Evolutionary conservation across 2,329 filamentous ascomycete species (phyloP), one percentile per base, ranked within the genome.

Genomic region (Neoscytalidium dimidiatum): DNA sequence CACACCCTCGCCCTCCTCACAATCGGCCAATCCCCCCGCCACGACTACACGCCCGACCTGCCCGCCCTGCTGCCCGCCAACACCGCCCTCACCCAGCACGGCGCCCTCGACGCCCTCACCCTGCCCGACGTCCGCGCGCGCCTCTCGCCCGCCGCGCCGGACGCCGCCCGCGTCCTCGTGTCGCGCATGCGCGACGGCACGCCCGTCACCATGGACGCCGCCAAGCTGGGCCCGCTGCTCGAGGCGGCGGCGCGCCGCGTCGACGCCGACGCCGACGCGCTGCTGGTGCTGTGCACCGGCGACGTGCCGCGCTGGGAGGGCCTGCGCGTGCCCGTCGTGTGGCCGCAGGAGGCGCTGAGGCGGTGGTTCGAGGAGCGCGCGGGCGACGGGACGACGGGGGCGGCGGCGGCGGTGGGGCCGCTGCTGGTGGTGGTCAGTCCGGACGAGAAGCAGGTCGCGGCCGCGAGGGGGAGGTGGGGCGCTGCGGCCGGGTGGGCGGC

Each of bases 11-110:
- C 53, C 23, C 35, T 58, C 35, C 5, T 58, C 21, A 58, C 53
- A 5, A 58, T 58, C 53, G 53, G 53, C 53, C 53, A 58, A 31
- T 58, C 53, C 53, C 53, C 53, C 35, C 53, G 53, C 53, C 53
- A 58, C 53, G 53, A 58, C 53, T 58, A 58, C 53, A 29, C 53
- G 4, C 19, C 53, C 17, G 53, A 58, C 53, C 53, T 58, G 6
- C 53, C 53, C 23, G 4, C 23, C 17, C 53, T 58, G 19, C 53
- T 58, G 3, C 53, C 53, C 17, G 31, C 35, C 0, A 4, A 5
- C 53, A 44, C 53, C 21, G 9, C 14, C 35, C 35, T 44, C 13
- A n/a, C 23, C 53, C 53, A 58, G 6, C 53, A 58, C 53, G 53
- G 53, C 53, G 53, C 53, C 35, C 53, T 58, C 53, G 35, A 58